Evolutionary conservation across 257 asterid species (phyloP), one percentile per base, ranked within the genome.

Genomic region (Gardenia jasminoides): DNA sequence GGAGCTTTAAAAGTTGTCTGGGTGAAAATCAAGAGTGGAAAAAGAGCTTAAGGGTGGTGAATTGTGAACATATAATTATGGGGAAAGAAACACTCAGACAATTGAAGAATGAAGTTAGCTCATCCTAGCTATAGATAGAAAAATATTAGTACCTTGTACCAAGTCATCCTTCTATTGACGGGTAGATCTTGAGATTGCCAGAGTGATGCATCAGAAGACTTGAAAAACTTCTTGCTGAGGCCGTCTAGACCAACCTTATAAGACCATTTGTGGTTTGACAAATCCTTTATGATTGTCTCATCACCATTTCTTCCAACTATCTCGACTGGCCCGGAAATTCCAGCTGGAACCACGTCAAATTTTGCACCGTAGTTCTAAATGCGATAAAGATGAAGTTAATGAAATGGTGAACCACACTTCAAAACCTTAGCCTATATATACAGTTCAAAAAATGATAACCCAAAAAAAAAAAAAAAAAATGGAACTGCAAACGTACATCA

Each of bases 1-100:
- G 97, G 96, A 39, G 93, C 87, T 75, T 88, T 78, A 85, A 91
- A 91, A 10, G 85, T 86, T 2, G 96, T 83, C 96, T 90, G 46
- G 28, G 0, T 39, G 1, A 20, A 41, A 58, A 39, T 15, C 41
- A 36, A 36, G 41, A 6, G 31, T 5, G 50, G n/a, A 39, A 26
- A n/a, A 1, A 6, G n/a, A 52, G 16, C 26, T 61, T 3, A 4
- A 19, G 11, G 13, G 7, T 0, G 10, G 6, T 66, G 0, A 54
- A 6, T 54, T 0, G 20, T 54, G n/a, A 16, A 7, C 12, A 0
- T 20, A 44, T 13, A 26, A n/a, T 12, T 4, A 24, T 2, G 4
- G 41, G 41, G 41, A 39, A 28, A 17, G 4, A 6, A 31, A 7
- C 0, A 17, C 12, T 0, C n/a, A n/a, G n/a, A n/a, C n/a, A n/a